phyloP scores from a whole-genome alignment of 495 filamentous ascomycete genomes.

The Neurospora terricola region DNA sequence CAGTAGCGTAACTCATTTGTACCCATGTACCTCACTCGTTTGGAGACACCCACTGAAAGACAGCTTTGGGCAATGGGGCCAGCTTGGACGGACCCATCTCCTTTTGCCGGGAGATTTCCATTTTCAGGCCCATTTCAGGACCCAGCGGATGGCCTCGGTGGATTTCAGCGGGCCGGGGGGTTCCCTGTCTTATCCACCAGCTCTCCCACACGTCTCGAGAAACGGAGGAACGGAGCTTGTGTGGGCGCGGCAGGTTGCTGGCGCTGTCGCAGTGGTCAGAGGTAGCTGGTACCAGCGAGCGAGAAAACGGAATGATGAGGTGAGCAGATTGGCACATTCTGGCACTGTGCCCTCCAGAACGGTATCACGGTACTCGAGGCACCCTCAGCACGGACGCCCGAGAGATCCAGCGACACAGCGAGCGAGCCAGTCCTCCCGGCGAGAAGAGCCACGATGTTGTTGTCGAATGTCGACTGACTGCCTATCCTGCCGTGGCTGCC shows the following conservation, averaged over 20 bases:
- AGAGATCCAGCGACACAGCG: not conserved
- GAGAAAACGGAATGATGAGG: conserved; percentile 10
- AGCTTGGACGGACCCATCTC: not conserved
- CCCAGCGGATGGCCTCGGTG: conserved; percentile 18
- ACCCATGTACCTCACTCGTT: not conserved
- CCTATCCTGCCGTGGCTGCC: not conserved
- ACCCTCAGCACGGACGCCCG: not conserved
- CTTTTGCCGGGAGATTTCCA: conserved; percentile 10
- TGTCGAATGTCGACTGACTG: not conserved
- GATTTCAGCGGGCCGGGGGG: conserved; percentile 13
- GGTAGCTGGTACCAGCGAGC: not conserved
- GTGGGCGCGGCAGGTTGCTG: not conserved
- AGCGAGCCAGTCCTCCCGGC: not conserved
- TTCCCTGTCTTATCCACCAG: conserved; percentile 1
- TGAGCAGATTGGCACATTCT: conserved; percentile 2
- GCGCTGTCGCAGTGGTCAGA: not conserved
- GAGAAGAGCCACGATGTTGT: not conserved
- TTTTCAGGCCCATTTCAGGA: conserved; percentile 9
- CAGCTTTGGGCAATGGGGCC: not conserved
- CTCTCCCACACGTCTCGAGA: conserved; percentile 1
- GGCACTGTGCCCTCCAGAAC: not conserved
- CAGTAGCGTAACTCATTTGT: not conserved
- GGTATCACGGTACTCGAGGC: not conserved
- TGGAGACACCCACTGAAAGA: not conserved
- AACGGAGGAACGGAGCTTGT: conserved; percentile 5